Conservation (phyloP, 225 moss, liverwort and hornwort genomes). For the Pseudoscleropodium purum region DNA sequence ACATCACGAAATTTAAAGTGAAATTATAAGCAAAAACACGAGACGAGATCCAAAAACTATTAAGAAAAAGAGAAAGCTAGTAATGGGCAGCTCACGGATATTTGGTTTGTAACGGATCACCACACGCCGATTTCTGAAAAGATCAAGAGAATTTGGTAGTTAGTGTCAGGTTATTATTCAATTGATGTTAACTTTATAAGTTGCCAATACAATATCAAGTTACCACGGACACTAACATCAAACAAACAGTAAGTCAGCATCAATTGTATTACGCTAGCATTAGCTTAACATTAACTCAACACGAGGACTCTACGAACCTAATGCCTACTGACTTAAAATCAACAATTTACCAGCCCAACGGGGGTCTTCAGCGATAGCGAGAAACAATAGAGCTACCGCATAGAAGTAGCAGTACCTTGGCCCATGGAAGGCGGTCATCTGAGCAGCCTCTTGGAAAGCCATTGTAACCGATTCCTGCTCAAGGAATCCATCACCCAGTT, state of each 20-base stretch:
- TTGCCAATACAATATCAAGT: not conserved
- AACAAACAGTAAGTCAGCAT: not conserved
- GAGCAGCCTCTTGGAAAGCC: conserved; percentile 86
- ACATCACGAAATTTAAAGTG: not conserved
- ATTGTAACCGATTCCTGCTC: conserved; percentile 84
- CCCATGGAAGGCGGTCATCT: conserved; percentile 79
- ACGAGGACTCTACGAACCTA: no score
- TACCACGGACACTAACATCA: not conserved
- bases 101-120: conserved; percentile 76
- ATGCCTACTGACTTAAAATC: not conserved
- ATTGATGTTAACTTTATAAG: not conserved
- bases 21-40: not conserved
- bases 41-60: not conserved
- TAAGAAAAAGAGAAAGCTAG: not conserved
- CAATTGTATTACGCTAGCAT: not conserved
- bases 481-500: not conserved
- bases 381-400: not conserved
- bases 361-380: not conserved
- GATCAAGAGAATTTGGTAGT: not conserved
- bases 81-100: conserved; percentile 47
- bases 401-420: conserved; percentile 33
- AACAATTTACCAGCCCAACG: not conserved
- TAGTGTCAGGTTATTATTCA: not conserved
- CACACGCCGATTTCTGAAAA: conserved; percentile 55
- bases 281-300: not conserved